A percentile compares a stretch with the other conserved stretches of the same genome.
These are phyloP conservation scores for Fragaria iinumae DNA, from an alignment of 306 rosid genomes.

Conservation along the genomic window DNA sequence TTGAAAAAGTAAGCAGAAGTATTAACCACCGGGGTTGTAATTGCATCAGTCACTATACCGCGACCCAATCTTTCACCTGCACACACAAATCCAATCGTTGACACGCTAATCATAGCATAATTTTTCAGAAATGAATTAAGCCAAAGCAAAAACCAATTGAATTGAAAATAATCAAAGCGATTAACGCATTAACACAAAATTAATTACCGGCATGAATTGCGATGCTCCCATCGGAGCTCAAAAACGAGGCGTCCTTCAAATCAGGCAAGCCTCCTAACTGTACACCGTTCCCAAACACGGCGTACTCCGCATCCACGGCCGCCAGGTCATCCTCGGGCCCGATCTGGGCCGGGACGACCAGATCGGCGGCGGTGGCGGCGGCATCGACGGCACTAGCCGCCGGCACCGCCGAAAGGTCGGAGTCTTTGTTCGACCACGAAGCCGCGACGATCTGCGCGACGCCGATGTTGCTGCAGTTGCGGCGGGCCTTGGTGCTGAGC, in stretches of 20 bases:
- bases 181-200: not conserved
- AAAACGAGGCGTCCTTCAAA: constrained; percentile 57
- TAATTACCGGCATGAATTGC: constrained; percentile 76
- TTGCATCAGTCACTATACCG: constrained; percentile 77
- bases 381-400: constrained; percentile 57
- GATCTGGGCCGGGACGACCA: constrained; percentile 8
- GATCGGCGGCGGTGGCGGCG: constrained; percentile 43
- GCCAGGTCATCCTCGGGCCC: constrained; percentile 22
- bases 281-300: constrained; percentile 45
- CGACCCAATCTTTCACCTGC: constrained; percentile 91
- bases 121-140: constrained; percentile 4
- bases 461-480: constrained; percentile 97
- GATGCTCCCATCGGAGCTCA: constrained; percentile 68
- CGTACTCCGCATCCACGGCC: constrained; percentile 40
- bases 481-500: constrained; percentile 87
- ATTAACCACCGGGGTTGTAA: constrained; percentile 90
- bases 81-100: constrained; percentile 22
- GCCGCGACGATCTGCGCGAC: constrained; percentile 99
- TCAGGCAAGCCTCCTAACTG: constrained; percentile 32
- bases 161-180: not conserved
- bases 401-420: constrained; percentile 33
- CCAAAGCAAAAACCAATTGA: not conserved
- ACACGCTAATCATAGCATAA: constrained; percentile 18
- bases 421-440: constrained; percentile 82
- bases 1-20: constrained; percentile 80